Conservation (phyloP, 2,329 filamentous ascomycete species). For the Plectosphaerella cucumerina region DNA sequence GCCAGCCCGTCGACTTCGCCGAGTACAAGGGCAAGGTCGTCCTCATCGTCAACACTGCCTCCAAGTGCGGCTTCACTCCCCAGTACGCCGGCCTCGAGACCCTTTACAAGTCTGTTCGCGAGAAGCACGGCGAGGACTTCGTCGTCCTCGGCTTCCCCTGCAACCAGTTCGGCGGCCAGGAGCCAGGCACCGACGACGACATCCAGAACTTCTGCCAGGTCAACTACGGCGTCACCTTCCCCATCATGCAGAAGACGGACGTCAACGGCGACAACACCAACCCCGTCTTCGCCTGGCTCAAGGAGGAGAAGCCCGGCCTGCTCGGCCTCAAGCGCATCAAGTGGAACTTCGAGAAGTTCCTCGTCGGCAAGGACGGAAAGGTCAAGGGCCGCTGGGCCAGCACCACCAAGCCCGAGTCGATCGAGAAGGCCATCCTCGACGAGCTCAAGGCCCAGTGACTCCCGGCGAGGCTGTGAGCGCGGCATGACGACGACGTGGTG, state of each 20-base stretch:
- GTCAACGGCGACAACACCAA: conserved; percentile 84
- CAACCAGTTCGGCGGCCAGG: conserved; percentile 94
- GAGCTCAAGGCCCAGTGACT: conserved; percentile 48
- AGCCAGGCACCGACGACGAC: conserved; percentile 77
- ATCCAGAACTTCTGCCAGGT: conserved; percentile 83
- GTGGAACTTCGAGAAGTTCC: conserved; percentile 99
- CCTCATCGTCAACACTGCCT: conserved; percentile 94
- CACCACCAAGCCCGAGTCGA: conserved; percentile 75
- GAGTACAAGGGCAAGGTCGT: conserved; percentile 87
- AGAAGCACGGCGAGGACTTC: conserved; percentile 70
- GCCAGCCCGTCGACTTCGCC: conserved; percentile 63
- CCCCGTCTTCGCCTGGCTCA: conserved; percentile 76
- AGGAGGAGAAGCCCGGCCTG: conserved; percentile 71
- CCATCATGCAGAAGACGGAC: conserved; percentile 85
- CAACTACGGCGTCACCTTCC: conserved; percentile 93
- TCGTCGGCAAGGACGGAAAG: conserved; percentile 79
- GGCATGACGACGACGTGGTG: too few species aligned
- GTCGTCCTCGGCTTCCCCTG: conserved; percentile 92
- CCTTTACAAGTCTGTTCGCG: conserved; percentile 75
- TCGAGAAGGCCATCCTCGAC: conserved; percentile 72
- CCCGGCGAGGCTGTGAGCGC: conserved; percentile 21
- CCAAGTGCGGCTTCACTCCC: conserved; percentile 97
- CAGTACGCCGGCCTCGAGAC: conserved; percentile 90
- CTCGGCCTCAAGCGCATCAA: conserved; percentile 88
- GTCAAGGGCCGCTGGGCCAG: conserved; percentile 86